phyloP scores from a whole-genome alignment of 805 yeast genomes.

The Hyphopichia homilentoma region DNA sequence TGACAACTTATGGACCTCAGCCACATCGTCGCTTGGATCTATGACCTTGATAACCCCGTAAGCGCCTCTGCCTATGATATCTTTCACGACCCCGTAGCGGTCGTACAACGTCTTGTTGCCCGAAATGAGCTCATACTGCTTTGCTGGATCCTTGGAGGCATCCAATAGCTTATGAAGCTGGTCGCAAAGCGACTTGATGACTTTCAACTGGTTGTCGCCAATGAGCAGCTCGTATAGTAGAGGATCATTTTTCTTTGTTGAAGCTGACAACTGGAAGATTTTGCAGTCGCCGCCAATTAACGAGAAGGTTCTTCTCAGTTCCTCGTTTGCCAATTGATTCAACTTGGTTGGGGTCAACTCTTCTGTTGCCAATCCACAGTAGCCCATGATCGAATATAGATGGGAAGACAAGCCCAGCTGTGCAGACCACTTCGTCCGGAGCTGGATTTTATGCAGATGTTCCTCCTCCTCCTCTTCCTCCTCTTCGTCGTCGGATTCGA shows the following conservation, averaged over 20 bases:
- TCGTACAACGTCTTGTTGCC: slow-evolving; percentile 23
- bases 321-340: slow-evolving; percentile 24
- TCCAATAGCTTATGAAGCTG: slow-evolving; percentile 13
- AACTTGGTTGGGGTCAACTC: slow-evolving; percentile 9
- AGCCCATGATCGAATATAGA: slow-evolving; percentile 29
- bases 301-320: slow-evolving; percentile 30
- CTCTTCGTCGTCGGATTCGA: slow-evolving; percentile 15
- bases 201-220: slow-evolving; percentile 21
- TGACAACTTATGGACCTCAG: neutral
- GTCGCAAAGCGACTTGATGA: slow-evolving; percentile 18
- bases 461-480: neutral
- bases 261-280: slow-evolving; percentile 20
- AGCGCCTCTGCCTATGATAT: slow-evolving; percentile 35
- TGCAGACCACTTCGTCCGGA: slow-evolving; percentile 4
- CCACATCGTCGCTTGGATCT: slow-evolving; percentile 12
- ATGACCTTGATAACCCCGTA: slow-evolving; percentile 36
- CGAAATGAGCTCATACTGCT: slow-evolving; percentile 8
- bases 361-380: slow-evolving; percentile 26
- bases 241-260: slow-evolving; percentile 15
- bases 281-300: slow-evolving; percentile 18
- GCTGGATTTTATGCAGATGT: slow-evolving; percentile 2
- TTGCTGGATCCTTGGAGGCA: neutral
- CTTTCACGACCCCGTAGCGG: slow-evolving; percentile 31
- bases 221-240: slow-evolving; percentile 21
- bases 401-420: slow-evolving; percentile 17